These are phyloP conservation scores for Suillus clintonianus DNA, from an alignment of 768 basidiomycete genomes.

Conservation along the genomic window DNA sequence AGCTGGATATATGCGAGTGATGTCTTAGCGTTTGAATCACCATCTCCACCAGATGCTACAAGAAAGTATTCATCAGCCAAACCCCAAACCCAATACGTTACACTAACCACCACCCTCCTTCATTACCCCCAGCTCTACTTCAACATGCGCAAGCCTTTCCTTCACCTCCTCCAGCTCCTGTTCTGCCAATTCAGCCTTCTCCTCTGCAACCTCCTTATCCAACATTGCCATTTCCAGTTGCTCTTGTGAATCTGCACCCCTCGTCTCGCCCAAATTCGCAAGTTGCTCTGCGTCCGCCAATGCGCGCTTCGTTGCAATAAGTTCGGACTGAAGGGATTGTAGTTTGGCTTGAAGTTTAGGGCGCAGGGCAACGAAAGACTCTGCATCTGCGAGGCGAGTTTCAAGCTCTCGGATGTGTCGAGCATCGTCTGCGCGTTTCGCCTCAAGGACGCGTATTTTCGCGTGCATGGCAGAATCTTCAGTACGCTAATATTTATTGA, in stretches of 20 bases:
- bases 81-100: background rate
- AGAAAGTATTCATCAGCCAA: conserved; percentile 5
- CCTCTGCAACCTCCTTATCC: conserved; percentile 97
- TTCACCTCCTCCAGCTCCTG: conserved; percentile 75
- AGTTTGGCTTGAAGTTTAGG: conserved; percentile 92
- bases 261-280: conserved; percentile 66
- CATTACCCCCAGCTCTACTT: conserved; percentile 83
- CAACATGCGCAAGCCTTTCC: conserved; percentile 75
- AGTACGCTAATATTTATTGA: conserved; percentile 18
- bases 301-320: conserved; percentile 73
- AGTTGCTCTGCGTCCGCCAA: conserved; percentile 77
- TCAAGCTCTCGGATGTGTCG: conserved; percentile 85
- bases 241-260: conserved; percentile 79
- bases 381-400: conserved; percentile 78
- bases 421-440: conserved; percentile 83
- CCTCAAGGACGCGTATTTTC: conserved; percentile 84
- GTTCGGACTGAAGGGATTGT: conserved; percentile 75
- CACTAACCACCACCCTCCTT: conserved; percentile 53
- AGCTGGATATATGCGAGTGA: conserved; percentile 80
- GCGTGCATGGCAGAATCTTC: conserved; percentile 56
- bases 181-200: conserved; percentile 80
- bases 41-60: conserved; percentile 28
- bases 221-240: conserved; percentile 94
- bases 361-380: conserved; percentile 78
- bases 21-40: conserved; percentile 45